Percentiles rank a stretch among this genome's conserved stretches.
phyloP scores from a whole-genome alignment of 306 rosid genomes.

The Amphicarpaea edgeworthii region DNA sequence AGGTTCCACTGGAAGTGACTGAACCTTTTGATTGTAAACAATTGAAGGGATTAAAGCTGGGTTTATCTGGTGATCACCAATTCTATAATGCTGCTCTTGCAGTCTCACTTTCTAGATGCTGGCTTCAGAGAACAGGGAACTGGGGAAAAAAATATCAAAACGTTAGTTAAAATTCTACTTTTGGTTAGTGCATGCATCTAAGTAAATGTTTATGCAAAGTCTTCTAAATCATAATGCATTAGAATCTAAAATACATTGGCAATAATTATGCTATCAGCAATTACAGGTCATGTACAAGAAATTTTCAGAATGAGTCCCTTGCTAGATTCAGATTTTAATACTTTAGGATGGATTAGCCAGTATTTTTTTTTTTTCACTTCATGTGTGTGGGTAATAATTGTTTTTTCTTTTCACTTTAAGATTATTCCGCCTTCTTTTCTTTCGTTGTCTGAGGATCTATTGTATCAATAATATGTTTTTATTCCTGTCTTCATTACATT shows the following conservation, averaged over 20 bases:
- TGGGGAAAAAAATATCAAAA: conserved; percentile 61
- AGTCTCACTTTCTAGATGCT: conserved; percentile 76
- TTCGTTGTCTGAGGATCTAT: conserved; percentile 32
- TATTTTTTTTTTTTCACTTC: background rate
- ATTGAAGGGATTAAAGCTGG: conserved; percentile 65
- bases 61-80: conserved; percentile 82
- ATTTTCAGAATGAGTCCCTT: conserved; percentile 25
- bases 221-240: conserved; percentile 12
- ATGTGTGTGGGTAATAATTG: background rate
- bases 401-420: background rate
- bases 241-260: conserved; percentile 22
- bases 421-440: background rate
- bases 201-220: conserved; percentile 20
- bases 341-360: background rate
- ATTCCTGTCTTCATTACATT: background rate
- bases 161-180: conserved; percentile 51
- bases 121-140: conserved; percentile 87
- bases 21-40: conserved; percentile 59
- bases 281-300: conserved; percentile 23
- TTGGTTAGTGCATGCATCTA: conserved; percentile 26
- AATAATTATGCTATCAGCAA: conserved; percentile 27
- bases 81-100: conserved; percentile 78
- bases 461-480: conserved; percentile 2
- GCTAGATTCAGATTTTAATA: conserved; percentile 19
- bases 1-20: conserved; percentile 67